Evolutionary conservation across 495 filamentous ascomycete species (phyloP).

Genomic region (Neurospora sp.): DNA sequence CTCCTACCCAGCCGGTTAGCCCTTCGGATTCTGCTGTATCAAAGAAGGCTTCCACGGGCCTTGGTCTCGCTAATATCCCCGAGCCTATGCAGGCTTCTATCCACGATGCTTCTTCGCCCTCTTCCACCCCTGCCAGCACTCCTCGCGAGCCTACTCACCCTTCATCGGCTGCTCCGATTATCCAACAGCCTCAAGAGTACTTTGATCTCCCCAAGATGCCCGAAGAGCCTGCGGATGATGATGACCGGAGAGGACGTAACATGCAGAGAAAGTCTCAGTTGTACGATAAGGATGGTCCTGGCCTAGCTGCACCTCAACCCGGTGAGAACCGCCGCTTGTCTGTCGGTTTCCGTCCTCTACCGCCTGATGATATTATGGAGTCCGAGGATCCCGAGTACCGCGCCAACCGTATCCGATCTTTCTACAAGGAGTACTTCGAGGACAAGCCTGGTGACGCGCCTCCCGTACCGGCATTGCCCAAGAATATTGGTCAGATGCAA

Average conservation of each 20-base stretch:
- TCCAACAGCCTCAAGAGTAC: slow-evolving; percentile 20
- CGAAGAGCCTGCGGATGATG: slow-evolving; percentile 4
- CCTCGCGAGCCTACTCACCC: slow-evolving; percentile 3
- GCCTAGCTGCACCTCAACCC: slow-evolving; percentile 45
- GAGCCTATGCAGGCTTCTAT: slow-evolving; percentile 13
- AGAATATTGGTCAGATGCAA: slow-evolving; percentile 19
- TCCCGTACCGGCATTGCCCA: slow-evolving; percentile 48
- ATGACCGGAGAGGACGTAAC: slow-evolving; percentile 19
- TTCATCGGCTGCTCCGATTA: slow-evolving; percentile 4
- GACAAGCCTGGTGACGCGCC: slow-evolving; percentile 43
- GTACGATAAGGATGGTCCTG: slow-evolving; percentile 20
- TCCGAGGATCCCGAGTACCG: slow-evolving; percentile 89
- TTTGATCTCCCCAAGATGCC: slow-evolving; percentile 14
- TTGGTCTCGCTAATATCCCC: slow-evolving; percentile 10
- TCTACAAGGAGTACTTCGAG: slow-evolving; percentile 99
- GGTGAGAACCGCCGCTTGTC: slow-evolving; percentile 63
- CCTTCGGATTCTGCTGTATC: slow-evolving; percentile 16
- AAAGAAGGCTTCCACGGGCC: slow-evolving; percentile 7
- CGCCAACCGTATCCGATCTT: slow-evolving; percentile 92
- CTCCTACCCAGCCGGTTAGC: slow-evolving; percentile 11
- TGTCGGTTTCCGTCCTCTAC: slow-evolving; percentile 85
- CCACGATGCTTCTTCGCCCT: slow-evolving; percentile 10
- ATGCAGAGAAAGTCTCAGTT: slow-evolving; percentile 28
- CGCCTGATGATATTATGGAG: slow-evolving; percentile 55
- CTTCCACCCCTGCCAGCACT: slow-evolving; percentile 5